Base-by-base conservation (phyloP, 257 asterid genomes). In the Ocimum tenuiflorum region DNA sequence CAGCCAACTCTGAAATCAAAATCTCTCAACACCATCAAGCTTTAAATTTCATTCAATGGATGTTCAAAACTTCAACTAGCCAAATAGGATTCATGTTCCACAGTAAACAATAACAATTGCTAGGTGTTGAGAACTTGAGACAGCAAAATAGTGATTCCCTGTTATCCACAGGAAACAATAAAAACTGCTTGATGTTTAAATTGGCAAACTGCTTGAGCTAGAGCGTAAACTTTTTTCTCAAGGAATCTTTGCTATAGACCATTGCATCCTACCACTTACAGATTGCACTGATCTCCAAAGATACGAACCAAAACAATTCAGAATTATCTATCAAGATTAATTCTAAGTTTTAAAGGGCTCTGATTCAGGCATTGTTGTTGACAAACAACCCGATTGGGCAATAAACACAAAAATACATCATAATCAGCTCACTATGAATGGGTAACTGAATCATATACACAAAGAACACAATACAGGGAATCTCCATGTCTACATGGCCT, bases 1-100 rank as follows among this genome's bases (percentile, higher is more conserved):
- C 95, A 54, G 99, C 97, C 73, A 94, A 87, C 83, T 94, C 99
- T 94, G 86, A 71, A 78, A 76, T 55, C 76, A 79, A 70, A 27
- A 27, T 27, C 4, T n/a, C n/a, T n/a, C n/a, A n/a, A n/a, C n/a
- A n/a, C n/a, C 31, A 27, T 27, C 31, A 27, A 27, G 31, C 31
- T 27, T 27, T 27, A 27, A 4, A 27, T 27, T 1, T 1, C 3
- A 27, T 1, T 27, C 31, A 27, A 2, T 27, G 4, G 3, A 27
- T 27, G 31, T 27, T 27, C 4, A 27, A 27, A n/a, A n/a, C n/a
- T n/a, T 27, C 31, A 27, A 27, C 4, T 4, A 27, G 4, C 2
- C 31, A 27, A 27, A n/a, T n/a, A n/a, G 31, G 31, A 27, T 31
- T 31, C 36, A 7, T 31, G 36, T 3, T 31, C 7, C 36, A 31